These are phyloP conservation scores for Fusarium musae DNA, from an alignment of 2,329 filamentous ascomycete genomes.

Conservation along the genomic window DNA sequence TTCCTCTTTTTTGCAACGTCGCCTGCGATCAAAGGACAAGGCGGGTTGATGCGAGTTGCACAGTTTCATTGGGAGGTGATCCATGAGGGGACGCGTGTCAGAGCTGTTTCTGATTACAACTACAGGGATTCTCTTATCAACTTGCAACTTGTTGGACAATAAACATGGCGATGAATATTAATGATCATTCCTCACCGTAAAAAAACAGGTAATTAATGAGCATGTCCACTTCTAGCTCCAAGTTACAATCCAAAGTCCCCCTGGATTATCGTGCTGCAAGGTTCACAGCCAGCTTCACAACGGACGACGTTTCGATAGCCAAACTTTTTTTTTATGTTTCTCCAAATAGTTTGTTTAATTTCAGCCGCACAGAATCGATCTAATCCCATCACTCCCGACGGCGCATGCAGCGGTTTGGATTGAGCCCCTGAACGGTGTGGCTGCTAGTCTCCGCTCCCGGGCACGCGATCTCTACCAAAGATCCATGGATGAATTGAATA, in stretches of 20 bases:
- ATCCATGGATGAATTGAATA: not conserved
- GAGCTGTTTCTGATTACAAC: slow-evolving; percentile 32
- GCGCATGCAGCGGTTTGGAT: slow-evolving; percentile 1
- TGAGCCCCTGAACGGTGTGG: slow-evolving; percentile 41
- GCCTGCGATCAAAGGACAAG: not conserved
- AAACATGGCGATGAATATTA: not conserved
- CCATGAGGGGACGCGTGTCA: slow-evolving; percentile 42
- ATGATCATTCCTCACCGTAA: not conserved
- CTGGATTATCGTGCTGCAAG: slow-evolving; percentile 4
- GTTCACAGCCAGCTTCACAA: not conserved
- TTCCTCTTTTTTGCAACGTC: slow-evolving; percentile 6
- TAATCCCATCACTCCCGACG: not conserved
- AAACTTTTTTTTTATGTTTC: slow-evolving; percentile 2
- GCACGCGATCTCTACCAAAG: slow-evolving; percentile 16
- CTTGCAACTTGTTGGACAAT: not conserved
- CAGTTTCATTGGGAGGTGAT: slow-evolving; percentile 27
- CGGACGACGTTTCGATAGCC: slow-evolving; percentile 2
- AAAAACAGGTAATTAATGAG: not conserved
- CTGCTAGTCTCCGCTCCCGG: slow-evolving; percentile 27
- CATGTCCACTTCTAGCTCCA: slow-evolving; percentile 2
- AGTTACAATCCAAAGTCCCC: slow-evolving; percentile 23
- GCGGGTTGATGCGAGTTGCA: not conserved
- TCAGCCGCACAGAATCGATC: slow-evolving; percentile 12
- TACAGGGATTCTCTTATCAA: slow-evolving; percentile 1
- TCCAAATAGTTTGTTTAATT: not conserved